phyloP scores from a whole-genome alignment of 768 basidiomycete species.

The Cystoderma amianthinum region DNA sequence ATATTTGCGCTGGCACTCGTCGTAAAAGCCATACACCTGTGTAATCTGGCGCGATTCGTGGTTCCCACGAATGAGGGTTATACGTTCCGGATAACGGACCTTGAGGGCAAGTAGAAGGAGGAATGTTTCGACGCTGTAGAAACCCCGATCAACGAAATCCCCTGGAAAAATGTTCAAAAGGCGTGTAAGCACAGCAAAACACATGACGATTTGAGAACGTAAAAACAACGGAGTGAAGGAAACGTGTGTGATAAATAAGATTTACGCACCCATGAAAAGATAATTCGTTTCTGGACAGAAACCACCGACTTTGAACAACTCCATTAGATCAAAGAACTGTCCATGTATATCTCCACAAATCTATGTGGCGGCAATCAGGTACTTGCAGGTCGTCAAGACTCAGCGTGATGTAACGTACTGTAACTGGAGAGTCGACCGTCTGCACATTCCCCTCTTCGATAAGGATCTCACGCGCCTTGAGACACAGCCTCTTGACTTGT shows the following conservation, averaged over 20 bases:
- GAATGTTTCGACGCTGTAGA: conserved; percentile 96
- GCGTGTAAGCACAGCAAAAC: conserved; percentile 2
- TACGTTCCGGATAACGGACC: conserved; percentile 94
- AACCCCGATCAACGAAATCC: conserved; percentile 97
- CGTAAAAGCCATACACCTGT: conserved; percentile 91
- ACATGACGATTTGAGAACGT: conserved; percentile 6
- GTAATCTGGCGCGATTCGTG: conserved; percentile 98
- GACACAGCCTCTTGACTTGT: conserved; percentile 90
- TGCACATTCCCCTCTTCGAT: conserved; percentile 99
- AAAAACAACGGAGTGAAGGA: background rate
- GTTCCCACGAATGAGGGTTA: conserved; percentile 95
- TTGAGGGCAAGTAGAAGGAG: conserved; percentile 92
- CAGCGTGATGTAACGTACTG: conserved; percentile 42
- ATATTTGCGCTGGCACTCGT: conserved; percentile 96
- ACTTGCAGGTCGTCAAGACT: background rate
- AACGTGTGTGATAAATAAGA: conserved; percentile 1
- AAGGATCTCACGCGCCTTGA: conserved; percentile 93
- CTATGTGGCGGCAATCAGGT: conserved; percentile 29
- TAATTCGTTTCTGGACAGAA: conserved; percentile 92
- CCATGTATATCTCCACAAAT: conserved; percentile 97
- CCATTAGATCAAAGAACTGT: conserved; percentile 94
- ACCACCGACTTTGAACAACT: conserved; percentile 90
- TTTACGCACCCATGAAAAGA: conserved; percentile 83
- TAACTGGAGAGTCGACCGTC: conserved; percentile 91
- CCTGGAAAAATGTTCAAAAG: conserved; percentile 52